Base-by-base conservation (phyloP, 1,139 yeast genomes). In the Diutina siamensis region DNA sequence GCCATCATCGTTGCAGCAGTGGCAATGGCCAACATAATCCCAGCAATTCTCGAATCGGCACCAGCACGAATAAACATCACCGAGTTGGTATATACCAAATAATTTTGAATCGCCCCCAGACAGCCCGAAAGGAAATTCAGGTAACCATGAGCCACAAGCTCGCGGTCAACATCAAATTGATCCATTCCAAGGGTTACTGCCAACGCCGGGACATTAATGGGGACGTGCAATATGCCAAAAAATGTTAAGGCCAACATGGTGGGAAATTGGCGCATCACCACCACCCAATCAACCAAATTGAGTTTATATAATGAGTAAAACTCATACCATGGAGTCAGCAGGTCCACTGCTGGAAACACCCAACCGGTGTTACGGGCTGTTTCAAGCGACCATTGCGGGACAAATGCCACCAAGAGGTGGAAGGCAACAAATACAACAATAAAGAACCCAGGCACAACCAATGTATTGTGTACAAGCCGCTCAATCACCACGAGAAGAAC, bases 231-330 rank as follows among this genome's bases (percentile, higher is more conserved):
- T 41, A 92, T 83, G 4, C 98, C 98, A 57, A 92, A 92, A 59
- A 92, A 92, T 0, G 98, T 89, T 51, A 92, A 67, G 0, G 98
- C 98, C 50, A 92, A 67, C 97, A 92, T 92, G 3, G 95, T 83
- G 7, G 98, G 98, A 15, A 88, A 51, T 54, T 89, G 87, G 48
- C 74, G 68, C 2, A 79, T 48, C 34, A 92, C 71, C 32, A 83
- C 73, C 53, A 68, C 58, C 89, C 95, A 85, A 58, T 86, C 79
- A 15, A 88, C 94, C 44, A 74, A 61, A 5, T 65, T 62, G 57
- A 88, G 80, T 53, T 84, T 73, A 63, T 85, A 92, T 33, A 83
- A 67, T 35, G 69, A 65, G 62, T 89, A 92, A 58, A 88, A 88
- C 31, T 77, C 74, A 61, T 84, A 92, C 98, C 98, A 92, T 3